Evolutionary conservation across 768 basidiomycete genomes (phyloP).

Genomic region (Mycena galopus): DNA sequence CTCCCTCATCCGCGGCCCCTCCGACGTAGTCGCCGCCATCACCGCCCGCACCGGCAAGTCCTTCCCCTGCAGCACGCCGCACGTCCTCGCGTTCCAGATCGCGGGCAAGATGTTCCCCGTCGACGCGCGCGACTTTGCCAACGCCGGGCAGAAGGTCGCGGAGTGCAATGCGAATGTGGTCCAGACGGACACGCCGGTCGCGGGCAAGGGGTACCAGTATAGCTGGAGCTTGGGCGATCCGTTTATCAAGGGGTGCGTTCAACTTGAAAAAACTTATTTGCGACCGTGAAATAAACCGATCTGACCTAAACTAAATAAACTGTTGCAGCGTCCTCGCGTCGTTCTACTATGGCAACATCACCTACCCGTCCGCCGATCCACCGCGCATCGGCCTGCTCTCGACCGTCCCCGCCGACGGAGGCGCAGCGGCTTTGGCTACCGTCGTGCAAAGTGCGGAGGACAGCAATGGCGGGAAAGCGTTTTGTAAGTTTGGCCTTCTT

Average conservation of each 20-base stretch:
- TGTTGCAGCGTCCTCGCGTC: constrained; percentile 75
- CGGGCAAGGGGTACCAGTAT: constrained; percentile 70
- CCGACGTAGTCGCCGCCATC: constrained; percentile 72
- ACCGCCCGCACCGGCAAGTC: constrained; percentile 48
- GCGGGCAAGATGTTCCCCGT: constrained; percentile 78
- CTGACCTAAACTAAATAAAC: constrained; percentile 42
- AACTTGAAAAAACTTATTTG: not conserved
- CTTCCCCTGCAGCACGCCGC: constrained; percentile 72
- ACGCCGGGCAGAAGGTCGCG: constrained; percentile 54
- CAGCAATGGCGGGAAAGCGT: constrained; percentile 49
- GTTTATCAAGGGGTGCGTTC: constrained; percentile 77
- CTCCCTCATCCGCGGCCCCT: constrained; percentile 81
- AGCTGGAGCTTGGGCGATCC: constrained; percentile 86
- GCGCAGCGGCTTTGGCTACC: constrained; percentile 42
- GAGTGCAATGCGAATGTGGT: constrained; percentile 69
- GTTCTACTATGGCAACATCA: constrained; percentile 77
- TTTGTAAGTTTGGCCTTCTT: constrained; percentile 44
- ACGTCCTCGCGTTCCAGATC: constrained; percentile 76
- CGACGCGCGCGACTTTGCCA: constrained; percentile 80
- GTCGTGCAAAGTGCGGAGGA: constrained; percentile 51
- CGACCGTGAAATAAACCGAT: not conserved
- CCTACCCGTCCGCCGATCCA: constrained; percentile 71
- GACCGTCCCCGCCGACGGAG: constrained; percentile 72
- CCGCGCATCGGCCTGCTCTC: constrained; percentile 81
- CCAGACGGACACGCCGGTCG: constrained; percentile 71